Evolutionary conservation across 805 yeast genomes (phyloP).

Genomic region (Schizosaccharomyces octosporus): DNA sequence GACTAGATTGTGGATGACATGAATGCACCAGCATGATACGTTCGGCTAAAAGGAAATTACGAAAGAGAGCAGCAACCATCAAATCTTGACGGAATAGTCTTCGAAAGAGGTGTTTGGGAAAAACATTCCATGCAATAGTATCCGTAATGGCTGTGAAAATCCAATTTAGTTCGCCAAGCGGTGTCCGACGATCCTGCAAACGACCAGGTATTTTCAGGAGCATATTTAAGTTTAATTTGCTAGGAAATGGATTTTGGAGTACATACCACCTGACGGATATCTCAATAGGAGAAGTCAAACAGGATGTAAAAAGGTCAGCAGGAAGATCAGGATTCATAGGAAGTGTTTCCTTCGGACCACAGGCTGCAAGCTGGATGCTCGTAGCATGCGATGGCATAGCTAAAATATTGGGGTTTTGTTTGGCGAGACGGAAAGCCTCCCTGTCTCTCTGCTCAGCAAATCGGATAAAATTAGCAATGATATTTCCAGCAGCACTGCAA

Average conservation of each 20-base stretch:
- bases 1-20: constrained; percentile 86
- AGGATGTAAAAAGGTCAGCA: constrained; percentile 85
- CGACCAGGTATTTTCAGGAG: constrained; percentile 64
- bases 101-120: constrained; percentile 71
- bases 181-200: constrained; percentile 77
- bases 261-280: constrained; percentile 80
- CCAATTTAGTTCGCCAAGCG: constrained; percentile 90
- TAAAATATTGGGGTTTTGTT: constrained; percentile 16
- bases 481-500: constrained; percentile 84
- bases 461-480: constrained; percentile 65
- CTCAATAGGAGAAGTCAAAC: constrained; percentile 86
- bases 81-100: constrained; percentile 79
- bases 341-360: constrained; percentile 57
- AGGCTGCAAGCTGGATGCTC: constrained; percentile 83
- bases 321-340: constrained; percentile 90
- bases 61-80: constrained; percentile 85
- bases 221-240: constrained; percentile 15
- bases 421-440: constrained; percentile 32
- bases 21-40: constrained; percentile 81
- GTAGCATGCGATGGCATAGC: constrained; percentile 33
- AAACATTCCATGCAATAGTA: constrained; percentile 88
- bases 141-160: constrained; percentile 94
- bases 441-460: constrained; percentile 75
- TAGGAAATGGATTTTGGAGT: constrained; percentile 28
- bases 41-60: constrained; percentile 78